phyloP scores from a whole-genome alignment of 1,139 yeast species.

The Saccharomyces hybrid region DNA sequence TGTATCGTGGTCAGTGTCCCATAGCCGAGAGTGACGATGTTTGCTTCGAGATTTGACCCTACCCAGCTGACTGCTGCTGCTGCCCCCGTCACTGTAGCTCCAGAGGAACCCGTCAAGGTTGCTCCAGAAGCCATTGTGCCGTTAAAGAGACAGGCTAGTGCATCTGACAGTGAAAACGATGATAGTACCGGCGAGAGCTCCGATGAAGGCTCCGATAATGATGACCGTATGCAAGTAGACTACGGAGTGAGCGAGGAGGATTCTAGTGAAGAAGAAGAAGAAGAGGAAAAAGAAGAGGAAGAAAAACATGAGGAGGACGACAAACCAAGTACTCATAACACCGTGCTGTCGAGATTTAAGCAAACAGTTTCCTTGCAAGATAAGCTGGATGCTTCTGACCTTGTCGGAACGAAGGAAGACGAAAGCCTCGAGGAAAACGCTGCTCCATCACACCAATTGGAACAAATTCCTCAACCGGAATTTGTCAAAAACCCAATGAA shows the following conservation, averaged over 20 bases:
- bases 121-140: conserved; percentile 3
- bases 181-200: conserved; percentile 12
- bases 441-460: conserved; percentile 44
- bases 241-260: neutral
- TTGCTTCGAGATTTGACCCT: conserved; percentile 60
- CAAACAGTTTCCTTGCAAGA: conserved; percentile 33
- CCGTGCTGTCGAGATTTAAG: conserved; percentile 39
- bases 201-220: conserved; percentile 4
- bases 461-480: conserved; percentile 79
- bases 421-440: conserved; percentile 28
- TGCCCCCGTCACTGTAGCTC: neutral
- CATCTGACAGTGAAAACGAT: conserved; percentile 8
- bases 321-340: conserved; percentile 29
- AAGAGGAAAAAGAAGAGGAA: no score
- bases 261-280: neutral
- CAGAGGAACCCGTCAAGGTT: neutral
- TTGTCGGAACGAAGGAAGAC: conserved; percentile 7
- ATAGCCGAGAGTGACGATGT: conserved; percentile 35
- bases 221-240: neutral
- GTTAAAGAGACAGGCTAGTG: conserved; percentile 5
- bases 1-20: no score
- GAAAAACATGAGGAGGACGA: conserved; percentile 3
- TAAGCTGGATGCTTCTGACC: conserved; percentile 17
- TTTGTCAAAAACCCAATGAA: conserved; percentile 29
- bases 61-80: conserved; percentile 16